Conservation (phyloP, 805 yeast species). For the Ogataea methylovora region DNA sequence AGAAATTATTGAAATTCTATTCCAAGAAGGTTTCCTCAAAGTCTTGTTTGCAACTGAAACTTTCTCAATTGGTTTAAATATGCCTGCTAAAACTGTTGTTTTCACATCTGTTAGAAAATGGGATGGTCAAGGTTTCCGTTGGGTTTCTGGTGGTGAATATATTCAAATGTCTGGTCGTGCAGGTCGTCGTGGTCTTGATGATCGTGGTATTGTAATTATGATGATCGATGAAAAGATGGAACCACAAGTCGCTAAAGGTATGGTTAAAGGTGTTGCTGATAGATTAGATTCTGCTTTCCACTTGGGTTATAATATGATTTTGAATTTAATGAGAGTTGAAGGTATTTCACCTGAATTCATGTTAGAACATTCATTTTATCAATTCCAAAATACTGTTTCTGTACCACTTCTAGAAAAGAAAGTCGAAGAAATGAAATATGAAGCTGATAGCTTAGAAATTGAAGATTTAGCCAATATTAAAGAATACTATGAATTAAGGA, state of each 20-base stretch:
- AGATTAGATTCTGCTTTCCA: constrained; percentile 97
- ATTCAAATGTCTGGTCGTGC: constrained; percentile 99
- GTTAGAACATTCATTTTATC: constrained; percentile 91
- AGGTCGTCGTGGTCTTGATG: constrained; percentile 99
- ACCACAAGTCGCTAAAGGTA: constrained; percentile 97
- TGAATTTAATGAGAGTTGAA: constrained; percentile 93
- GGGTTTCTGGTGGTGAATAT: constrained; percentile 99
- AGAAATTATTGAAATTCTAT: constrained; percentile 91
- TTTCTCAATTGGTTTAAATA: constrained; percentile 93
- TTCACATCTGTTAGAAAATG: constrained; percentile 96
- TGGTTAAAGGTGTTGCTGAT: constrained; percentile 99
- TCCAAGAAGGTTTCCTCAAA: constrained; percentile 93
- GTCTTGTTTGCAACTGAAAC: constrained; percentile 98
- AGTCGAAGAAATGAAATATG: constrained; percentile 43
- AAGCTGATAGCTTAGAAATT: constrained; percentile 43
- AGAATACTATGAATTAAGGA: constrained; percentile 73
- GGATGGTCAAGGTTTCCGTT: constrained; percentile 96
- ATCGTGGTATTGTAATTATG: constrained; percentile 97
- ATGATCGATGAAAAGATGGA: constrained; percentile 99
- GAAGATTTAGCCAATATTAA: constrained; percentile 70
- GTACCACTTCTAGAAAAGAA: constrained; percentile 79
- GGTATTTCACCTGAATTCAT: constrained; percentile 97
- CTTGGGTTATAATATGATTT: constrained; percentile 93
- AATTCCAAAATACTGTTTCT: constrained; percentile 87
- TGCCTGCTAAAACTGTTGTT: constrained; percentile 99